Conservation (phyloP, 2,329 filamentous ascomycete species). For the Penicillium brasilianum region DNA sequence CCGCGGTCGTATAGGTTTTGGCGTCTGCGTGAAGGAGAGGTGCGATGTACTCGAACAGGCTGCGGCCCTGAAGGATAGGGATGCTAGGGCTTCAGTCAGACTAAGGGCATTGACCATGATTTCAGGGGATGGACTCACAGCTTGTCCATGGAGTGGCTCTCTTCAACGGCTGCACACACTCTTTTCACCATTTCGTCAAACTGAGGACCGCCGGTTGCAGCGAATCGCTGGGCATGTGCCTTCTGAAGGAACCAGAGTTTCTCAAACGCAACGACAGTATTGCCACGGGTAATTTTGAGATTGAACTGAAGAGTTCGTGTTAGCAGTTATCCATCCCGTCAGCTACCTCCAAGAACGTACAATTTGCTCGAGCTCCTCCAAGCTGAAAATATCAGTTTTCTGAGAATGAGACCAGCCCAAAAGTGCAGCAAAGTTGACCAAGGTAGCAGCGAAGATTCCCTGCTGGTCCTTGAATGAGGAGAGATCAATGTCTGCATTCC, state of each 20-base stretch:
- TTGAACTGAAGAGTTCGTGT: conserved; percentile 63
- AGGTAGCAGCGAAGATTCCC: conserved; percentile 65
- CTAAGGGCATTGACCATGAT: not conserved
- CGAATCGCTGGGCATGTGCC: conserved; percentile 63
- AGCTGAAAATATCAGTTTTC: conserved; percentile 71
- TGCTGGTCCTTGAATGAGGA: conserved; percentile 60
- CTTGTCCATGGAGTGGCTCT: conserved; percentile 30
- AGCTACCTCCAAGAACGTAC: conserved; percentile 51
- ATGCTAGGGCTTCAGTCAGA: conserved; percentile 26
- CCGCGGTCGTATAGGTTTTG: conserved; percentile 62
- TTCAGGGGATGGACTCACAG: conserved; percentile 33
- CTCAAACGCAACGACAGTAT: conserved; percentile 78
- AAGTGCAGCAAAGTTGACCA: conserved; percentile 83
- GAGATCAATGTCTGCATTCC: conserved; percentile 71
- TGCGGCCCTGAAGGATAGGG: conserved; percentile 38
- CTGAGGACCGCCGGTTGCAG: conserved; percentile 50
- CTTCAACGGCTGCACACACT: conserved; percentile 36
- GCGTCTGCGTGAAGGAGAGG: conserved; percentile 59
- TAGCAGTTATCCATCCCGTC: conserved; percentile 21
- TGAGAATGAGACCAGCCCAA: conserved; percentile 78
- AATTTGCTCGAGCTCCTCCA: conserved; percentile 72
- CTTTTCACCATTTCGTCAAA: conserved; percentile 48
- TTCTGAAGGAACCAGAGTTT: conserved; percentile 83
- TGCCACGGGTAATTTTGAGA: conserved; percentile 87
- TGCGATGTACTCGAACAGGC: conserved; percentile 55